Percentiles rank a stretch among this genome's conserved stretches.
Conservation (phyloP, 2,329 filamentous ascomycete genomes). For the Ilyonectria robusta region DNA sequence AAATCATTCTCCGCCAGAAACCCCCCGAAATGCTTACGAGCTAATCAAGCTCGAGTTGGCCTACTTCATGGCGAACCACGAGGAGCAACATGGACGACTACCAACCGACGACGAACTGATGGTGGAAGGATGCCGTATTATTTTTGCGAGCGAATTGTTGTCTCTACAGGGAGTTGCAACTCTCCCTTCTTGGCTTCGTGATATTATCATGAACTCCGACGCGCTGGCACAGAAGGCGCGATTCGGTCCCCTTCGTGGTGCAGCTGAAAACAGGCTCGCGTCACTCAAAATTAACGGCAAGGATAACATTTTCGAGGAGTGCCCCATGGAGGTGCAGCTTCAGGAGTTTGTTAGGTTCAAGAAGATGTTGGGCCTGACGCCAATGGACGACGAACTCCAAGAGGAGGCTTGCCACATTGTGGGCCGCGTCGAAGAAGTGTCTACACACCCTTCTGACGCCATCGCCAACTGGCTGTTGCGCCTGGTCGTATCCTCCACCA, state of each 20-base stretch:
- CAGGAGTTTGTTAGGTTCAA: slow-evolving; percentile 67
- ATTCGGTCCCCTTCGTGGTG: slow-evolving; percentile 63
- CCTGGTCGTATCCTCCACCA: slow-evolving; percentile 62
- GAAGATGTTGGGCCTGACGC: slow-evolving; percentile 68
- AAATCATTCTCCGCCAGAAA: slow-evolving; percentile 58
- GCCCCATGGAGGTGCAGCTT: slow-evolving; percentile 69
- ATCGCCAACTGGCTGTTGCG: slow-evolving; percentile 71
- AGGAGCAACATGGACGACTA: slow-evolving; percentile 56
- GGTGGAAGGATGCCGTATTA: slow-evolving; percentile 71
- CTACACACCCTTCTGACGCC: slow-evolving; percentile 62
- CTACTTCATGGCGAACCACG: slow-evolving; percentile 64
- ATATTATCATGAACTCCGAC: slow-evolving; percentile 68
- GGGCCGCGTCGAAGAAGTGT: slow-evolving; percentile 68
- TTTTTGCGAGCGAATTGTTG: slow-evolving; percentile 67
- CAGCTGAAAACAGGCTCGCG: slow-evolving; percentile 62
- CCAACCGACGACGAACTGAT: slow-evolving; percentile 69
- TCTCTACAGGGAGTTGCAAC: slow-evolving; percentile 57
- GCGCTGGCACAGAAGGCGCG: slow-evolving; percentile 60
- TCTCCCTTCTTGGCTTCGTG: slow-evolving; percentile 69
- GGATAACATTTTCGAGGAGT: slow-evolving; percentile 69
- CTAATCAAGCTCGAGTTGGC: slow-evolving; percentile 71
- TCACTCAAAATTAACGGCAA: slow-evolving; percentile 71
- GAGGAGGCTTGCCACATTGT: slow-evolving; percentile 71
- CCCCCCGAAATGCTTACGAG: slow-evolving; percentile 72
- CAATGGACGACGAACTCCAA: slow-evolving; percentile 73